A percentile compares a stretch with the other conserved stretches of the same genome.
These are phyloP conservation scores for Grifola frondosa DNA, from an alignment of 1,284 basidiomycete species.

Conservation along the genomic window DNA sequence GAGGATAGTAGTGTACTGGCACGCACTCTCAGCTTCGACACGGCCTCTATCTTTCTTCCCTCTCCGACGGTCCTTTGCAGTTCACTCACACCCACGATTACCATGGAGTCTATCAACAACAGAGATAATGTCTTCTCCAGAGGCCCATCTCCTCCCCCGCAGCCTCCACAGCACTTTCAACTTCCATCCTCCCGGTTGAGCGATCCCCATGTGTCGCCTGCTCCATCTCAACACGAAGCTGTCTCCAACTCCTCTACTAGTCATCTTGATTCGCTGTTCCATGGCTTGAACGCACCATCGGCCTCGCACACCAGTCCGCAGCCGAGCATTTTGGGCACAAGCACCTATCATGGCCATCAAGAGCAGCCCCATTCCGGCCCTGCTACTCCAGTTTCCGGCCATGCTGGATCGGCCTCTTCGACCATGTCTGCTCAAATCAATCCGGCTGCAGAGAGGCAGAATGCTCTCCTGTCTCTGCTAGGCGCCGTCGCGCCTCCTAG, in stretches of 20 bases:
- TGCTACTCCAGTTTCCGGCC: slow-evolving; percentile 50
- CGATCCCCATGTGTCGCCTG: slow-evolving; percentile 36
- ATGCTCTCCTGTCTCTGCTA: slow-evolving; percentile 68
- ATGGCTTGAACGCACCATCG: slow-evolving; percentile 44
- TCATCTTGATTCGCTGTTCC: slow-evolving; percentile 60
- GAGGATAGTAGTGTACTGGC: slow-evolving; percentile 14
- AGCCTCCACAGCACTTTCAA: slow-evolving; percentile 38
- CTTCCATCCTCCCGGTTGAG: slow-evolving; percentile 23
- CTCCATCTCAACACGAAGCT: slow-evolving; percentile 35
- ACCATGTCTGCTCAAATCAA: slow-evolving; percentile 41
- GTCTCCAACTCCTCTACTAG: slow-evolving; percentile 39
- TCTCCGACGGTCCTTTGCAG: slow-evolving; percentile 16
- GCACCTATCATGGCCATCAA: slow-evolving; percentile 33
- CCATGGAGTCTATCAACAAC: slow-evolving; percentile 34
- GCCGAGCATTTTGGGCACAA: slow-evolving; percentile 33
- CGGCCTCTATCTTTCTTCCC: slow-evolving; percentile 27
- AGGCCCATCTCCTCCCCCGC: slow-evolving; percentile 53
- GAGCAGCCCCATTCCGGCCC: slow-evolving; percentile 49
- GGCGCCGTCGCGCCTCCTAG: slow-evolving; percentile 43
- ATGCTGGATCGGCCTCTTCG: slow-evolving; percentile 48
- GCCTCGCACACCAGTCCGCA: slow-evolving; percentile 34
- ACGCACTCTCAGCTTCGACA: slow-evolving; percentile 20
- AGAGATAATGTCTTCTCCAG: slow-evolving; percentile 59
- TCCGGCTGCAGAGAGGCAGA: slow-evolving; percentile 62
- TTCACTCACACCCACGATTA: slow-evolving; percentile 21